These are phyloP conservation scores for Simplicillium sp. DNA, from an alignment of 2,329 filamentous ascomycete species.

Conservation along the genomic window DNA sequence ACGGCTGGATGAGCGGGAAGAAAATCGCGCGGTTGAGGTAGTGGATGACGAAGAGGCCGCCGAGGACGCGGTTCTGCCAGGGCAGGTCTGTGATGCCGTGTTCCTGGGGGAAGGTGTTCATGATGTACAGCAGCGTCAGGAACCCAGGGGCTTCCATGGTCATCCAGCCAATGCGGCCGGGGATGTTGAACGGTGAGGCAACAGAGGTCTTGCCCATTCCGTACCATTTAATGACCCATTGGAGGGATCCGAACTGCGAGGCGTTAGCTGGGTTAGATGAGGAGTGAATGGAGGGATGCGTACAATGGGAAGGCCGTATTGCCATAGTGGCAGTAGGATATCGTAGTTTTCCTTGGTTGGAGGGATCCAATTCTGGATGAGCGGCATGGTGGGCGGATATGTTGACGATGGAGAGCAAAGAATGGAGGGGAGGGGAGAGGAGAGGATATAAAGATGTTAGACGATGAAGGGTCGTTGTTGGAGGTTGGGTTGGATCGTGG, in stretches of 20 bases:
- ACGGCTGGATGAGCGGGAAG: constrained; percentile 74
- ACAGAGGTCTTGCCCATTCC: constrained; percentile 88
- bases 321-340: constrained; percentile 39
- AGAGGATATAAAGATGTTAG: not conserved
- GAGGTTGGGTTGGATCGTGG: too few species aligned
- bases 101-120: constrained; percentile 55
- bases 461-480: too few species aligned
- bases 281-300: constrained; percentile 9
- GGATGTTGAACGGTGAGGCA: constrained; percentile 68
- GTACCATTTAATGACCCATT: constrained; percentile 76
- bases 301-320: constrained; percentile 43
- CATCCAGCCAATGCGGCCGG: constrained; percentile 79
- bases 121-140: constrained; percentile 68
- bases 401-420: not conserved
- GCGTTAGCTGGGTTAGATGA: constrained; percentile 5
- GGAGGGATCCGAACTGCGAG: constrained; percentile 55
- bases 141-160: constrained; percentile 80
- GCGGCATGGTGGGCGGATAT: constrained; percentile 25
- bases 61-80: constrained; percentile 71
- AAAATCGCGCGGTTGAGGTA: constrained; percentile 85
- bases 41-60: constrained; percentile 66
- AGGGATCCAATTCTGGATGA: constrained; percentile 47
- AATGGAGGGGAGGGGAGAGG: not conserved
- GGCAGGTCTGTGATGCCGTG: constrained; percentile 52
- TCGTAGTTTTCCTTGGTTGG: constrained; percentile 50